phyloP scores from a whole-genome alignment of 495 filamentous ascomycete genomes.

The Oidiodendron maius region DNA sequence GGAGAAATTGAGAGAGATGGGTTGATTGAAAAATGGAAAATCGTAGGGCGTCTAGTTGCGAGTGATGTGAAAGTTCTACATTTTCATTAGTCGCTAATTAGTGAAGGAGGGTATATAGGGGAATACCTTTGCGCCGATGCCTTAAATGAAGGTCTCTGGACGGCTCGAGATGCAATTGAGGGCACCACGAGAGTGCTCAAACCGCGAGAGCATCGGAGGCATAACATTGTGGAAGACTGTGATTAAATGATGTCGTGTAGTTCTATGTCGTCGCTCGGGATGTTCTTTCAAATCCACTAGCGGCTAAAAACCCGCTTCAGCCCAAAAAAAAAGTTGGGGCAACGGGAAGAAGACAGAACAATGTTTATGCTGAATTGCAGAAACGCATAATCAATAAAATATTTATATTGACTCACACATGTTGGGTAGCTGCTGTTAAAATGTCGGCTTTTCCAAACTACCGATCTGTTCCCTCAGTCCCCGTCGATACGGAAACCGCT shows the following conservation, averaged over 20 bases:
- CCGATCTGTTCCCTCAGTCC: slow-evolving; percentile 37
- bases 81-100: neutral
- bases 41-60: slow-evolving; percentile 28
- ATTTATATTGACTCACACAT: too few relatives aligned
- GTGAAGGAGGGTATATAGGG: slow-evolving; percentile 13
- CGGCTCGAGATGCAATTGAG: slow-evolving; percentile 27
- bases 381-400: too few relatives aligned
- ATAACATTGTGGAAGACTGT: slow-evolving; percentile 19
- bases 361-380: too few relatives aligned
- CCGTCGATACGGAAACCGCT: slow-evolving; percentile 46
- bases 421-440: too few relatives aligned
- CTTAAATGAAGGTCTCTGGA: slow-evolving; percentile 14
- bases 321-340: slow-evolving; percentile 4
- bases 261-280: neutral
- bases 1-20: slow-evolving; percentile 20
- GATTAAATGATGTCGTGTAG: slow-evolving; percentile 1
- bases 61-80: slow-evolving; percentile 32
- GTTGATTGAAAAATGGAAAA: slow-evolving; percentile 23
- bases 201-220: slow-evolving; percentile 20
- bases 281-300: neutral
- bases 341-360: too few relatives aligned
- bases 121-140: slow-evolving; percentile 6
- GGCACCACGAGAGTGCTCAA: slow-evolving; percentile 23
- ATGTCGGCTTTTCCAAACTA: slow-evolving; percentile 35
- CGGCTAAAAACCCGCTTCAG: neutral